A percentile compares a stretch with the other conserved stretches of the same genome.
These are phyloP conservation scores for Xylaria grammica DNA, from an alignment of 495 filamentous ascomycete species.

Conservation along the genomic window DNA sequence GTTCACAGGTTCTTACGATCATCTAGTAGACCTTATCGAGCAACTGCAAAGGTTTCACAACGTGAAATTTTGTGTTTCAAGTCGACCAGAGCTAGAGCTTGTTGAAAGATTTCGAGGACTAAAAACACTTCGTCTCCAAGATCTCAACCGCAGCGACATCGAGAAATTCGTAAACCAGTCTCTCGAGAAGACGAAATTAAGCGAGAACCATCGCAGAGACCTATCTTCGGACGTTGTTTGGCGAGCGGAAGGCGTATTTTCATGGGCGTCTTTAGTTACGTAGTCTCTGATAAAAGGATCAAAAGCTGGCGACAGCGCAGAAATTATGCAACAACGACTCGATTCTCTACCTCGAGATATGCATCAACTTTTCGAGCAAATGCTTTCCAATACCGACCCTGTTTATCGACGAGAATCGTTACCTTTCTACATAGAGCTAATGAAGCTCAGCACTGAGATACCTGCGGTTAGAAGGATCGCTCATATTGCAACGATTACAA, in stretches of 20 bases:
- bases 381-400: not conserved
- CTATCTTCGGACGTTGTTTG: not conserved
- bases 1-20: not conserved
- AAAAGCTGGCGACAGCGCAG: not conserved
- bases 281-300: conserved; percentile 4
- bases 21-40: conserved; percentile 2
- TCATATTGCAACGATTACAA: not conserved
- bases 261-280: conserved; percentile 8
- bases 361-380: conserved; percentile 2
- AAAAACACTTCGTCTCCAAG: conserved; percentile 13
- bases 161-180: not conserved
- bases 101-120: not conserved
- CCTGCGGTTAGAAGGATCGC: not conserved
- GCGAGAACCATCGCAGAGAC: too few species aligned
- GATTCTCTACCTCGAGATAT: not conserved
- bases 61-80: not conserved
- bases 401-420: conserved; percentile 6
- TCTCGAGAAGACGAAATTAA: not conserved
- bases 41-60: not conserved
- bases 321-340: not conserved
- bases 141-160: not conserved
- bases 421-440: conserved; percentile 1
- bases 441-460: not conserved
- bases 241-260: conserved; percentile 8
- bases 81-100: conserved; percentile 6